A percentile compares a stretch with the other conserved stretches of the same genome.
phyloP scores from a whole-genome alignment of 768 basidiomycete species.

The Exidia glandulosa region DNA sequence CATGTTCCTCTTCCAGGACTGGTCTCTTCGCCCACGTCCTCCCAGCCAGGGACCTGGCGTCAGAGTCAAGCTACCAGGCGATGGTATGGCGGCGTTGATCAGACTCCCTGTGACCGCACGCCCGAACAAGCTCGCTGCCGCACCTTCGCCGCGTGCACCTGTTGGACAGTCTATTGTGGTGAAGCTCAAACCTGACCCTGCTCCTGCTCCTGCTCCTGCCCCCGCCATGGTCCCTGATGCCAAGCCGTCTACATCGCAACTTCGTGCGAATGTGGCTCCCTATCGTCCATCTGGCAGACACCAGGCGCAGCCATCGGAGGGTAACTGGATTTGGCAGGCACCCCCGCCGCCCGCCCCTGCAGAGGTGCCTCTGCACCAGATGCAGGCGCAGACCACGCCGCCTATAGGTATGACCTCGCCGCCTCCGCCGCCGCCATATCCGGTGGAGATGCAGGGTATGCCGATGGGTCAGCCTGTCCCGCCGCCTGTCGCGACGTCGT shows the following conservation, averaged over 20 bases:
- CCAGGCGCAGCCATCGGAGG: slow-evolving; percentile 4
- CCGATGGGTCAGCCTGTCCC: not conserved
- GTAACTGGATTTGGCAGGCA: not conserved
- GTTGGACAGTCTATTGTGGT: slow-evolving; percentile 35
- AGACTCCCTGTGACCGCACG: slow-evolving; percentile 5
- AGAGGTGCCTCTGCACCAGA: not conserved
- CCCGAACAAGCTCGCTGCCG: not conserved
- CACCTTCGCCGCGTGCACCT: slow-evolving; percentile 1
- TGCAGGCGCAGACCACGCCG: not conserved
- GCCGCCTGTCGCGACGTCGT: slow-evolving; percentile 31
- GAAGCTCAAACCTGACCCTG: not conserved
- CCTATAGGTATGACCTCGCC: too few species aligned
- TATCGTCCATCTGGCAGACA: not conserved
- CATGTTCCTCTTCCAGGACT: slow-evolving; percentile 57
- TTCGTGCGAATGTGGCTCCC: slow-evolving; percentile 19
- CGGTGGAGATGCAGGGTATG: not conserved
- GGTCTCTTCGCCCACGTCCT: slow-evolving; percentile 43
- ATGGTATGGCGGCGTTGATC: slow-evolving; percentile 12
- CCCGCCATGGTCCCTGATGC: slow-evolving; percentile 10
- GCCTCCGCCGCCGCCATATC: not conserved
- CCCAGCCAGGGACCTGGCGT: slow-evolving; percentile 33
- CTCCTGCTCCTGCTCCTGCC: slow-evolving; percentile 1
- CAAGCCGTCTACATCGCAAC: slow-evolving; percentile 17
- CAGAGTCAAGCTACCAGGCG: slow-evolving; percentile 55
- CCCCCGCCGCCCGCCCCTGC: not conserved